Evolutionary conservation across 768 basidiomycete species (phyloP).

Genomic region (Boletus rubescentipes): DNA sequence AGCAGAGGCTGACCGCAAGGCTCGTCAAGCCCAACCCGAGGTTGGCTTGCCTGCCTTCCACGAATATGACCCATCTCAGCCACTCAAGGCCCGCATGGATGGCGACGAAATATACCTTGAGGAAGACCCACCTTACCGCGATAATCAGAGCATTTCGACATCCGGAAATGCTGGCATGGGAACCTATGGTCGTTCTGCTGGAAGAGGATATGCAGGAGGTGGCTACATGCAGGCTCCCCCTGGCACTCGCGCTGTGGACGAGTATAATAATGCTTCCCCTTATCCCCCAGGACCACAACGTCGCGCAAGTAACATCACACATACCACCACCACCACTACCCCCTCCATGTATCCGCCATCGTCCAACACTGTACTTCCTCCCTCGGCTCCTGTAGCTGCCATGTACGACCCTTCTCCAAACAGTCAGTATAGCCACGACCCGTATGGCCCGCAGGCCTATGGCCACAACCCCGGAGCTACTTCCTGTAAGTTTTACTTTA

Average conservation of each 20-base stretch:
- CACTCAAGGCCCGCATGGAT: constrained; percentile 60
- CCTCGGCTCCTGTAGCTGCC: constrained; percentile 7
- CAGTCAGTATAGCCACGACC: constrained; percentile 27
- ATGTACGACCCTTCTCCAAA: constrained; percentile 22
- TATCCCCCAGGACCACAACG: constrained; percentile 45
- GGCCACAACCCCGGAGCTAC: constrained; percentile 54
- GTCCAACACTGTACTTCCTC: constrained; percentile 23
- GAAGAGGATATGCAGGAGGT: constrained; percentile 39
- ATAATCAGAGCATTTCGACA: constrained; percentile 27
- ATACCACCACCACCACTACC: constrained; percentile 41
- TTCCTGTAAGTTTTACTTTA: constrained; percentile 46
- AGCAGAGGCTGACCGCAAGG: constrained; percentile 83
- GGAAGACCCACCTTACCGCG: constrained; percentile 40
- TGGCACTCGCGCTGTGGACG: constrained; percentile 73
- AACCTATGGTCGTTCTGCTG: constrained; percentile 33
- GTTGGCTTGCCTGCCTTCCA: constrained; percentile 73
- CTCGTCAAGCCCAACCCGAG: constrained; percentile 57
- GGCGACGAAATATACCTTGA: constrained; percentile 58
- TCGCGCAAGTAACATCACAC: constrained; percentile 39
- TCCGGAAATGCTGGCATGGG: constrained; percentile 24
- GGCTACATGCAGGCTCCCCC: constrained; percentile 66
- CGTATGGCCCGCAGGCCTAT: constrained; percentile 38
- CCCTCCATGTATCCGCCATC: constrained; percentile 37
- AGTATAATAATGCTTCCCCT: constrained; percentile 58
- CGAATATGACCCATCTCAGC: constrained; percentile 60